phyloP scores from a whole-genome alignment of 768 basidiomycete genomes.

The Tulasnella sp. region DNA sequence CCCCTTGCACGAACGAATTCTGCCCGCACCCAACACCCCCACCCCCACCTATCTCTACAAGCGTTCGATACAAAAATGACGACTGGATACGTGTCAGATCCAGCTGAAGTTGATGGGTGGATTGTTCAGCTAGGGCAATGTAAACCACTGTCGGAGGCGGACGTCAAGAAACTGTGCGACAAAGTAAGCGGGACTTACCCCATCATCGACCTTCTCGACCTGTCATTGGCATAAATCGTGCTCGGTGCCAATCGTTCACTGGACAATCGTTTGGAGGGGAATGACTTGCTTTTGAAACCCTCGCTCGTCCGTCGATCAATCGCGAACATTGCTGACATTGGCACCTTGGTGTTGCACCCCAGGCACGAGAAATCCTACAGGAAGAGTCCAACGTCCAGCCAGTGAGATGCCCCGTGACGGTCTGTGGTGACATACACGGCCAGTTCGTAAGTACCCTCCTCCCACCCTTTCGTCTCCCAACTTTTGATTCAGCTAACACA shows the following conservation, averaged over 20 bases:
- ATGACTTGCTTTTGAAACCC: background rate
- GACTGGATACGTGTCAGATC: slow-evolving; percentile 23
- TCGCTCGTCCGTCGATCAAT: background rate
- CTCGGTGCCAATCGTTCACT: background rate
- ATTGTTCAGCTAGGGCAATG: slow-evolving; percentile 93
- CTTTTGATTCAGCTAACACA: background rate
- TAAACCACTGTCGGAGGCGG: slow-evolving; percentile 88
- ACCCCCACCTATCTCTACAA: background rate
- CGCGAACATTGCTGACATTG: too few relatives aligned
- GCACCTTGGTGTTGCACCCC: slow-evolving; percentile 13
- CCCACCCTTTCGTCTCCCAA: slow-evolving; percentile 2
- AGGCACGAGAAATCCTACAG: slow-evolving; percentile 98
- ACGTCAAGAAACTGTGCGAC: slow-evolving; percentile 97
- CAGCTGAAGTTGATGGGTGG: slow-evolving; percentile 83
- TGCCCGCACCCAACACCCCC: background rate
- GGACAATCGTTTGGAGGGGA: background rate
- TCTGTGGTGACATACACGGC: slow-evolving; percentile 98
- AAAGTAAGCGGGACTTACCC: slow-evolving; percentile 40
- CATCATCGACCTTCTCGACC: background rate
- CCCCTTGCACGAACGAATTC: background rate
- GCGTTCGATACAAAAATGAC: background rate
- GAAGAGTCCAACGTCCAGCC: slow-evolving; percentile 99
- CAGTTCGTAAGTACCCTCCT: slow-evolving; percentile 74
- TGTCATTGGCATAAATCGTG: too few relatives aligned
- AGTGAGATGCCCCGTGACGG: slow-evolving; percentile 95